Percentiles rank a stretch among this genome's conserved stretches.
Conservation (phyloP, 345 rosid species). For the Luvunga scandens region DNA sequence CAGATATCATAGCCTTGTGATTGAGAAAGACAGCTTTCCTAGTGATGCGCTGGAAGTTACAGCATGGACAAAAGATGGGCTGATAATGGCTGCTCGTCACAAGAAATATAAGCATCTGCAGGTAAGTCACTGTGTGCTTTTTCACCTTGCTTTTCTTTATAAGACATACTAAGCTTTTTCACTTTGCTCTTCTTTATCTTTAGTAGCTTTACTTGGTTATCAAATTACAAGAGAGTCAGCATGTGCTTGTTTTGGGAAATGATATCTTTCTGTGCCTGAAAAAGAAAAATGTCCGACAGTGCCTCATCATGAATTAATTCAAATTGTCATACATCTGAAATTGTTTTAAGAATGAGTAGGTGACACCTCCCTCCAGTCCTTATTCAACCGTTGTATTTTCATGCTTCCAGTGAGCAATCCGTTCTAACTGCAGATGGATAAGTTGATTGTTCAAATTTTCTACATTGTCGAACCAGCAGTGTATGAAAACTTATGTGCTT, state of each 20-base stretch:
- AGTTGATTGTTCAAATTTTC: not conserved
- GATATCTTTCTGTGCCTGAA: not conserved
- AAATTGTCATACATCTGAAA: not conserved
- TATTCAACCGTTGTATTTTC: not conserved
- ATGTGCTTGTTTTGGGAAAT: not conserved
- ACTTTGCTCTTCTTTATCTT: not conserved
- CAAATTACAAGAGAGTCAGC: not conserved
- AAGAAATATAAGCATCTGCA: slow-evolving; percentile 69
- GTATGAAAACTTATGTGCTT: not conserved
- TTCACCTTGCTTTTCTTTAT: not conserved
- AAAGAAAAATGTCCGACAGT: not conserved
- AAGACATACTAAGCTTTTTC: not conserved
- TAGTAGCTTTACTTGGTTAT: not conserved
- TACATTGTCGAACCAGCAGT: not conserved
- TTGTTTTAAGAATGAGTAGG: not conserved
- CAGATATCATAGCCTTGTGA: slow-evolving; percentile 89
- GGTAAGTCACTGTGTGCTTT: slow-evolving; percentile 34
- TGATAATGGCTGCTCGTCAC: slow-evolving; percentile 96
- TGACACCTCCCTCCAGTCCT: not conserved
- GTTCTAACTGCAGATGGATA: too few species aligned
- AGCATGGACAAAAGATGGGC: slow-evolving; percentile 93
- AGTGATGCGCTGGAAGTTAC: slow-evolving; percentile 70
- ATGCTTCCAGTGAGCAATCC: not conserved
- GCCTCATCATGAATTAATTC: not conserved
- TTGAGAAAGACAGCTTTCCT: slow-evolving; percentile 77